A percentile compares a stretch with the other conserved stretches of the same genome.
Evolutionary conservation across 108 stramenopile genomes (phyloP).

Genomic region (Pseudonitzschia pungens): DNA sequence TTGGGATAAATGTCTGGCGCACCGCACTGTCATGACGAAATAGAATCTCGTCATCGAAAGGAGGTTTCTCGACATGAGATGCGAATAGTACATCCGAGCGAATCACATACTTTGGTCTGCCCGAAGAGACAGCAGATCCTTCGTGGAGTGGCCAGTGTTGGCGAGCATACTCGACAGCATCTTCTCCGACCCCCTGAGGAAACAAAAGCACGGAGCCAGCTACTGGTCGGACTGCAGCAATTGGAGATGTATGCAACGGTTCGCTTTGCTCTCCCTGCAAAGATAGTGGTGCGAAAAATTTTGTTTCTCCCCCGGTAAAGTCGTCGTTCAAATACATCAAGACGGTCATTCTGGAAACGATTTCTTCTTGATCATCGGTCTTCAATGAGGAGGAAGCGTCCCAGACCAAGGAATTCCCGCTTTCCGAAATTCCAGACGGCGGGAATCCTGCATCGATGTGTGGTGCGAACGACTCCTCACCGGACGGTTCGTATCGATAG

Average conservation of each 20-base stretch:
- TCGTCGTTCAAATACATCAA: constrained; percentile 88
- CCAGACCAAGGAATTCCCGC: constrained; percentile 42
- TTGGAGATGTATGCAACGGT: neutral
- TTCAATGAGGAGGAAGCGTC: constrained; percentile 30
- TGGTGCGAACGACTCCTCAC: constrained; percentile 71
- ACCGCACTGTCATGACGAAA: constrained; percentile 65
- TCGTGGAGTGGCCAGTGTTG: constrained; percentile 76
- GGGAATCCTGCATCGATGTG: constrained; percentile 91
- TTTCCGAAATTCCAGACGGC: constrained; percentile 67
- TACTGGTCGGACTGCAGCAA: constrained; percentile 69
- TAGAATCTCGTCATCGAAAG: constrained; percentile 23
- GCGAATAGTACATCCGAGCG: constrained; percentile 81
- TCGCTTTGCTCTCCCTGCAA: neutral
- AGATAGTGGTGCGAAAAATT: constrained; percentile 53
- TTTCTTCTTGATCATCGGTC: constrained; percentile 18
- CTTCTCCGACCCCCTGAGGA: constrained; percentile 80
- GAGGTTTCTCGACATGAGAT: constrained; percentile 30
- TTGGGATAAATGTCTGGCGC: constrained; percentile 58
- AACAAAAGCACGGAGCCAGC: constrained; percentile 74
- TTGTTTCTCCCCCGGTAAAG: constrained; percentile 85
- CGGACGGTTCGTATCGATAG: constrained; percentile 67
- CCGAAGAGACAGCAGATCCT: constrained; percentile 67
- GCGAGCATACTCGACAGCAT: constrained; percentile 74
- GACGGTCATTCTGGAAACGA: constrained; percentile 76
- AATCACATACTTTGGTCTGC: constrained; percentile 83